Evolutionary conservation across 2,329 filamentous ascomycete genomes (phyloP), one percentile per base, ranked within the genome.

Genomic region (Xylariaceae sp.): DNA sequence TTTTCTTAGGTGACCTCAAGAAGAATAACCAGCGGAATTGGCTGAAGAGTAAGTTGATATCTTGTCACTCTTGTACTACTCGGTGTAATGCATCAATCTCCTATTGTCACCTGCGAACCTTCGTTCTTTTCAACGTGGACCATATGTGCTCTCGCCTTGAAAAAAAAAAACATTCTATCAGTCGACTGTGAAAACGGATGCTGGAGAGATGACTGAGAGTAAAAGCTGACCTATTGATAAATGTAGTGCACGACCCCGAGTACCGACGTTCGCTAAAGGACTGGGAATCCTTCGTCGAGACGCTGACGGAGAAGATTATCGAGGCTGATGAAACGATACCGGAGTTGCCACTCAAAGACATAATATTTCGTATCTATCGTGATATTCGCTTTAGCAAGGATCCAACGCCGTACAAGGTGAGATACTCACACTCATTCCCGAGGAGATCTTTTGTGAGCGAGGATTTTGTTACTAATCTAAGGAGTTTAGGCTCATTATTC

Each of bases 361-460:
- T 96, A 65, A 86, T 92, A 44, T 96, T 94, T 72, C 87, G 92
- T 59, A 95, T 96, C 57, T 92, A 96, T 74, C 82, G 92, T 66
- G 92, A 96, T 67, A 83, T 95, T 39, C 86, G 92, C 53, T 96
- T 96, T 75, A 90, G 83, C 68, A 89, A 91, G 65, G 88, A 96
- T 68, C 89, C 85, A 17, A 95, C 91, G 2, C 92, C 93, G 0
- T 96, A 96, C 79, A 96, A 96, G 82, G 90, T 90, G 76, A 58
- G 54, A 34, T 67, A 79, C 31, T 19, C 7, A 26, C 9, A 23
- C 17, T 17, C 8, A 14, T 29, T 19, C 6, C n/a, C 3, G 2
- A 19, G 14, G 11, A 4, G 11, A 47, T 11, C 4, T 28, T 6
- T 6, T 8, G 6, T 14, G 2, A 39, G 19, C 33, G 57, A 29